Percentiles rank a stretch among this genome's conserved stretches.
phyloP scores from a whole-genome alignment of 106 monocot genomes.

The Dactylorhiza incarnata region DNA sequence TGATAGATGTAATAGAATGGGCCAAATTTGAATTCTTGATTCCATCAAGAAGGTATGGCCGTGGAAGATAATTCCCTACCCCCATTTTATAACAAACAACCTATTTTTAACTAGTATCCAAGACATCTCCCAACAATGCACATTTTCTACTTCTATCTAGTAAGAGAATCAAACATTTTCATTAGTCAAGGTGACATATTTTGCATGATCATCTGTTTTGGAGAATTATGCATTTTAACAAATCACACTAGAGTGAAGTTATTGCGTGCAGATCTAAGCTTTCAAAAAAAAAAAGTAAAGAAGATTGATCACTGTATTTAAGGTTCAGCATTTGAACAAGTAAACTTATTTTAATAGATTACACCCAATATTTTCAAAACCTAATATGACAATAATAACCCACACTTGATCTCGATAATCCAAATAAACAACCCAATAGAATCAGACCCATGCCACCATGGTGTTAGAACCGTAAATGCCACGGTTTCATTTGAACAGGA shows the following conservation, averaged over 20 bases:
- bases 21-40: not conserved
- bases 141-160: not conserved
- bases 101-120: not conserved
- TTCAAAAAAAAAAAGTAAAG: not conserved
- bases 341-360: not conserved
- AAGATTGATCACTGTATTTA: not conserved
- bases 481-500: not conserved
- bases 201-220: not conserved
- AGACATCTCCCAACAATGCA: not conserved
- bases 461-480: not conserved
- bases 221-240: not conserved
- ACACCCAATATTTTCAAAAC: not conserved
- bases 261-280: not conserved
- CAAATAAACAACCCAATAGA: not conserved
- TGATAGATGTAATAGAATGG: not conserved
- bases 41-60: not conserved
- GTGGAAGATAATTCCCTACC: not conserved
- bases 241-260: not conserved
- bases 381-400: not conserved
- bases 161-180: not conserved
- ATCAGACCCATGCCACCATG: not conserved
- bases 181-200: not conserved
- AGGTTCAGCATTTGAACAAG: not conserved
- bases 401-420: not conserved
- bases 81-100: too few relatives aligned